Conservation (phyloP, 768 basidiomycete species). For the Pulveroboletus sp. region DNA sequence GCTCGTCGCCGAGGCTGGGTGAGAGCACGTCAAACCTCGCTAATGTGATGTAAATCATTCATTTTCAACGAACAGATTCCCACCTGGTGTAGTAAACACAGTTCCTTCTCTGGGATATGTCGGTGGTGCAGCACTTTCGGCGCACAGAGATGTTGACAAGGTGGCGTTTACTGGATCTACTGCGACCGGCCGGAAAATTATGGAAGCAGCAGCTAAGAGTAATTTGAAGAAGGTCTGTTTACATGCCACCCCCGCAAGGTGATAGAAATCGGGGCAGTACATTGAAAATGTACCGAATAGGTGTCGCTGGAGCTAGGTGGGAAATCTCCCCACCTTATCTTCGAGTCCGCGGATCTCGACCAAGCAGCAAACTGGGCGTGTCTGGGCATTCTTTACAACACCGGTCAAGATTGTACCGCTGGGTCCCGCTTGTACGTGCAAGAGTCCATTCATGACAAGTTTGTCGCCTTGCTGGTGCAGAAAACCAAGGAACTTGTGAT, state of each 20-base stretch:
- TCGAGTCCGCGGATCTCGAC: constrained; percentile 87
- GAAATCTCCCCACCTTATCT: constrained; percentile 85
- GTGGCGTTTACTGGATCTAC: constrained; percentile 95
- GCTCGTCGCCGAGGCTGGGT: constrained; percentile 82
- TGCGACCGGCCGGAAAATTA: constrained; percentile 80
- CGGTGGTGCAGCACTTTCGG: constrained; percentile 80
- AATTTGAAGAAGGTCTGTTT: constrained; percentile 83
- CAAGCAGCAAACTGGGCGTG: constrained; percentile 82
- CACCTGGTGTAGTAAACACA: constrained; percentile 87
- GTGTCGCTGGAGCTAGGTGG: constrained; percentile 93
- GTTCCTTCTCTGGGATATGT: constrained; percentile 77
- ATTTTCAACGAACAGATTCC: constrained; percentile 53
- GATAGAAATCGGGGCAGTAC: constrained; percentile 7
- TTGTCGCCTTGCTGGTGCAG: constrained; percentile 57
- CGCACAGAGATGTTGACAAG: constrained; percentile 86
- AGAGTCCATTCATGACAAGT: constrained; percentile 81
- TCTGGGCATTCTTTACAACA: constrained; percentile 82
- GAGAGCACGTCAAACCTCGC: constrained; percentile 17
- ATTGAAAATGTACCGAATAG: constrained; percentile 32
- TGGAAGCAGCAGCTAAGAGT: constrained; percentile 87
- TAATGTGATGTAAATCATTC: constrained; percentile 12
- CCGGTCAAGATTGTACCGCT: constrained; percentile 92
- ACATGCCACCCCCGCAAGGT: constrained; percentile 28
- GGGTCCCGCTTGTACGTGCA: constrained; percentile 90
- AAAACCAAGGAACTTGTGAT: constrained; percentile 68